A percentile compares a stretch with the other conserved stretches of the same genome.
phyloP scores from a whole-genome alignment of 441 rosid species.

The Capsella rubella region DNA sequence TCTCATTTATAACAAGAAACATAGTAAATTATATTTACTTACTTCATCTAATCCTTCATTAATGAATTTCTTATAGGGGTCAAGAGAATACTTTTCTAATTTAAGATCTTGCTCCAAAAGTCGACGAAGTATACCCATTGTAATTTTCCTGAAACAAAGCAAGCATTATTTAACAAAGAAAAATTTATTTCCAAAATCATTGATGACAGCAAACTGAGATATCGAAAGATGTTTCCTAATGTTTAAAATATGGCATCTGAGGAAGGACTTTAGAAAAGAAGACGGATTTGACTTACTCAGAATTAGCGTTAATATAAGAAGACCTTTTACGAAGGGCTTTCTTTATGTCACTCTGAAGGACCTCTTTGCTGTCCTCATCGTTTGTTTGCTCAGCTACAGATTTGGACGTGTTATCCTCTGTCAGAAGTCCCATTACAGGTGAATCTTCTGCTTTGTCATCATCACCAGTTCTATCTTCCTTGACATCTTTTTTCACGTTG shows the following conservation, averaged over 20 bases:
- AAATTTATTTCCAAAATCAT: conserved; percentile 18
- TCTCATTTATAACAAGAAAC: neutral
- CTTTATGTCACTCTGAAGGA: conserved; percentile 53
- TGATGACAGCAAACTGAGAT: neutral
- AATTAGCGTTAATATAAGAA: conserved; percentile 68
- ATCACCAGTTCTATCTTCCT: conserved; percentile 54
- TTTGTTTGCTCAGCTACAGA: conserved; percentile 47
- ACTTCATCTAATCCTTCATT: conserved; percentile 73
- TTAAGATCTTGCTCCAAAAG: conserved; percentile 87
- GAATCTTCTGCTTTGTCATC: conserved; percentile 69
- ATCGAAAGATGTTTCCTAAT: neutral
- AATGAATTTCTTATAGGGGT: conserved; percentile 71
- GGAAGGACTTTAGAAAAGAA: neutral
- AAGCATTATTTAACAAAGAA: conserved; percentile 30
- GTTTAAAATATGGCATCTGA: neutral
- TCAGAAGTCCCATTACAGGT: conserved; percentile 78
- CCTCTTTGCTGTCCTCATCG: conserved; percentile 51
- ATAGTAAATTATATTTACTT: conserved; percentile 33
- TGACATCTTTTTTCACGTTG: conserved; percentile 48
- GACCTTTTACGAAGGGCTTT: conserved; percentile 69
- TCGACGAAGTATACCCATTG: conserved; percentile 87
- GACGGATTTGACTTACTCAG: conserved; percentile 59
- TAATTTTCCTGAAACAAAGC: conserved; percentile 59
- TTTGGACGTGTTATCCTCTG: conserved; percentile 46
- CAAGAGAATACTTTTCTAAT: conserved; percentile 68